Conservation (phyloP, 2,329 filamentous ascomycete species). For the Hypoxylon sp. region DNA sequence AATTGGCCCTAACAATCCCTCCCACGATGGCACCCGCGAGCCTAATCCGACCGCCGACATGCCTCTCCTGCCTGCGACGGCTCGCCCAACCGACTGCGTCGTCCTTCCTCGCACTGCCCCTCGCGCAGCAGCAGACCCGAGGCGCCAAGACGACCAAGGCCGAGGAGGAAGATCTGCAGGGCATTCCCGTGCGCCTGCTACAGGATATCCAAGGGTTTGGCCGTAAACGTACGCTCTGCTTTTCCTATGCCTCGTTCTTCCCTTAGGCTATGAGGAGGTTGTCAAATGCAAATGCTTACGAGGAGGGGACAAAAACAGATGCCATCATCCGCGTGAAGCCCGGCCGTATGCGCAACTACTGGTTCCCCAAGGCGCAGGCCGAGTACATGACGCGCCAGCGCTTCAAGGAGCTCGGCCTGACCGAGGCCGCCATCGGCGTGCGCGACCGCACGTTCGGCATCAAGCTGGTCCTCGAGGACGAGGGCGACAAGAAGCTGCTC, state of each 20-base stretch:
- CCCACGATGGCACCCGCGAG: constrained; percentile 46
- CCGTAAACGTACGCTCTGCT: constrained; percentile 53
- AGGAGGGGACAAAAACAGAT: constrained; percentile 42
- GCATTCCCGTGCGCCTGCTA: constrained; percentile 62
- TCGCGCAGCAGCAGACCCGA: constrained; percentile 53
- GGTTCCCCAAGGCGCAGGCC: constrained; percentile 54
- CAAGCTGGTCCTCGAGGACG: constrained; percentile 37
- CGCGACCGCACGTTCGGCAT: constrained; percentile 55
- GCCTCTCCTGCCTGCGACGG: constrained; percentile 54
- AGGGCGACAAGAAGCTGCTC: constrained; percentile 13
- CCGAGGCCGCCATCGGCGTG: constrained; percentile 53
- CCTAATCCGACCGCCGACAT: constrained; percentile 51
- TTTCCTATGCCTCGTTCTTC: background rate
- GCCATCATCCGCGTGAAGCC: constrained; percentile 56
- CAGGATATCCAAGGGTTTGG: constrained; percentile 60
- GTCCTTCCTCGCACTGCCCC: constrained; percentile 46
- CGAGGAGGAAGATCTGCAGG: constrained; percentile 57
- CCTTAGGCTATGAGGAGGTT: background rate
- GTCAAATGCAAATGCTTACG: background rate
- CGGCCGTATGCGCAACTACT: constrained; percentile 56
- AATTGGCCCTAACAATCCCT: constrained; percentile 20
- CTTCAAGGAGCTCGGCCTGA: constrained; percentile 53
- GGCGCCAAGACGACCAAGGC: constrained; percentile 56
- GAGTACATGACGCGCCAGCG: constrained; percentile 56
- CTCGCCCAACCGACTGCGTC: constrained; percentile 47